phyloP scores from a whole-genome alignment of 345 rosid genomes.

The thale cress (Arabidopsis thaliana) region DNA sequence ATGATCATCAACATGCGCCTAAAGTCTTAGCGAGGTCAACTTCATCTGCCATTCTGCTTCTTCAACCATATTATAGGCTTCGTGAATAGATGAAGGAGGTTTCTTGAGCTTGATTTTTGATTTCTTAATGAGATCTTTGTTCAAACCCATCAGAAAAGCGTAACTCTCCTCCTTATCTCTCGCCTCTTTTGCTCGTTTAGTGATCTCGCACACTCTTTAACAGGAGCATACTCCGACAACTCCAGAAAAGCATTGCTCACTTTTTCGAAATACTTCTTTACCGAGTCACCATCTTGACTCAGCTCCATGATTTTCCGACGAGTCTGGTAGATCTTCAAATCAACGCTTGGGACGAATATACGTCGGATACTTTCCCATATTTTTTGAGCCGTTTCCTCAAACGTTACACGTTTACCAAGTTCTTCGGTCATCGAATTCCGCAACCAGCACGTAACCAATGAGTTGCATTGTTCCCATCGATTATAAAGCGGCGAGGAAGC shows the following conservation, averaged over 20 bases:
- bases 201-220: constrained; percentile 6
- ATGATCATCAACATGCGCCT: neutral
- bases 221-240: constrained; percentile 23
- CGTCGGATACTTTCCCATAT: neutral
- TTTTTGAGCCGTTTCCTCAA: neutral
- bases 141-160: constrained; percentile 24
- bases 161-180: constrained; percentile 13
- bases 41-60: neutral
- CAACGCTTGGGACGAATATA: neutral
- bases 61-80: neutral
- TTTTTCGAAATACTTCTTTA: neutral
- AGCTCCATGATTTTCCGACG: neutral
- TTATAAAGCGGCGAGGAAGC: neutral
- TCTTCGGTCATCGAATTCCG: neutral
- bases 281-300: constrained; percentile 5
- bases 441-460: neutral
- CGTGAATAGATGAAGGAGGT: neutral
- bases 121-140: neutral
- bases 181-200: neutral
- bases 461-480: neutral
- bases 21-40: neutral
- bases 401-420: neutral
- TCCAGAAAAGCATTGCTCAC: neutral
- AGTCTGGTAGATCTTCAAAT: constrained; percentile 9
- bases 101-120: neutral